Base-by-base conservation (phyloP, 352 stramenopile species). In the Salisapilia sapeloensis region DNA sequence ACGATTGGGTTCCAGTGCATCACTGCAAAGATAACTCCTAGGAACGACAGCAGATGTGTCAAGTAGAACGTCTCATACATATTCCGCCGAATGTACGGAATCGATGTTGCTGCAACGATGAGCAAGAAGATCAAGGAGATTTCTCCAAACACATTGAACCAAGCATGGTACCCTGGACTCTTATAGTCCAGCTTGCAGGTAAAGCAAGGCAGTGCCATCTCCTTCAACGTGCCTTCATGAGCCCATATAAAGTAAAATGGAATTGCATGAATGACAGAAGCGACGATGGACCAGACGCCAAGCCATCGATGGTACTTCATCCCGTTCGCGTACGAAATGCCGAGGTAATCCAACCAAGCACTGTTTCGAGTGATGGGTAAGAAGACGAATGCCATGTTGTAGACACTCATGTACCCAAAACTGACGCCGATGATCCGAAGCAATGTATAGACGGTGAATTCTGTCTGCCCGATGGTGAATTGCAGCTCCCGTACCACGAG, bases 361-460 rank as follows among this genome's bases (percentile, higher is more conserved):
- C 45, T 62, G 29, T 70, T 74, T 26, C 60, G 52, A 15, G 63
- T 79, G 8, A 71, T 54, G 1, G 60, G 60, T 11, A 79, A 36
- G 25, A 69, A 44, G 10, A 84, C 42, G 37, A 84, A 72, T 15
- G 64, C 54, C 60, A 84, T 75, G 44, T 79, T 81, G 52, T 65
- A 84, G 29, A 81, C 58, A 46, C 51, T 63, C 20, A 56, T 42
- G 46, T 76, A 80, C 6, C 51, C 55, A 0, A 52, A 38, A 18
- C 53, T 57, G 43, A 75, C 56, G 29, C 58, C 45, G 10, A 50
- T 29, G 13, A 61, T 53, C 34, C 50, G 4, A 6, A 61, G 38
- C 17, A 51, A 59, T n/a, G 35, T 22, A 4, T 22, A 13, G 9
- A 50, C 47, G 29, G 45, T 29, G 3, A 65, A 18, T n/a, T 24